Base-by-base conservation (phyloP, 257 asterid species). In the Jaltomata sinuosa region DNA sequence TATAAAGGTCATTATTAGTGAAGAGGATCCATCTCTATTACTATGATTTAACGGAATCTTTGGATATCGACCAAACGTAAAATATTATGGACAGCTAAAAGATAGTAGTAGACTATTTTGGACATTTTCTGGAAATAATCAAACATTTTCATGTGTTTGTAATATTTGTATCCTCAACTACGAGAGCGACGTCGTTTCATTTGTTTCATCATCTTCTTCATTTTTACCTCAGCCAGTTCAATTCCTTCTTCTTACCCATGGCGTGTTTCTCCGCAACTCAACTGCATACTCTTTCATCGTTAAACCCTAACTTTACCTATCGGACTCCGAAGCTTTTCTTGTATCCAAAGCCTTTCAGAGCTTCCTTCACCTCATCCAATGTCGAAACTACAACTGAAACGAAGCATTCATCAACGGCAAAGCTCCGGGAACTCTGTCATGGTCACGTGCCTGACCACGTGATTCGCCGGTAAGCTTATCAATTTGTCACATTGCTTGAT, bases 381-480 rank as follows among this genome's bases (percentile, higher is more conserved):
- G 80, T 61, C 79, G 91, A 87, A 18, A 87, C 81, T 71, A 84
- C 53, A 42, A 49, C 87, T 59, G 54, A 27, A 82, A 85, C 45
- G 36, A 80, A 83, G 72, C 57, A 83, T 59, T 45, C 61, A 57
- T 25, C 81, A 64, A 72, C 89, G 11, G 9, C 80, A 22, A 59
- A 92, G 32, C 88, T 94, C 78, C 95, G 94, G 3, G 90, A 91
- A 61, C 91, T 94, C 47, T 94, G 99, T 59, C 82, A 83, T 47
- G 94, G 93, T 42, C 97, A 93, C 88, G 97, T 96, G 40, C 98
- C 97, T 34, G 93, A 92, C 55, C 99, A 94, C 90, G 91, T 96
- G 82, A 84, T 96, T 52, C 84, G 80, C 86, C 91, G 98, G 99
- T 85, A 72, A 86, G 92, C 85, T 53, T 40, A 25, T 31, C 74